phyloP scores from a whole-genome alignment of 495 filamentous ascomycete species.

The Hypoxylon perforatum region DNA sequence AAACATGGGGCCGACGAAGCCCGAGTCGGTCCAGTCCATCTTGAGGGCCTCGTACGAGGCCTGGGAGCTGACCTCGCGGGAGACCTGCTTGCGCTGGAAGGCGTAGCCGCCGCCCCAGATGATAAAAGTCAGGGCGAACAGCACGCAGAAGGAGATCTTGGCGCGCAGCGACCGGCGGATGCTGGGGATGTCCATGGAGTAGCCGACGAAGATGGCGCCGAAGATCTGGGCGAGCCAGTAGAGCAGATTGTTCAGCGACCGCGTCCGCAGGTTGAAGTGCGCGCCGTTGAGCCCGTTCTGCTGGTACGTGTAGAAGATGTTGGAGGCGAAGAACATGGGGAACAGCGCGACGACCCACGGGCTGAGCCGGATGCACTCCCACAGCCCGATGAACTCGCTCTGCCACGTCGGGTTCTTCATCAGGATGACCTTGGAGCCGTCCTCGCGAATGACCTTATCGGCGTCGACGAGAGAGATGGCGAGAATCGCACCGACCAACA shows the following conservation, averaged over 20 bases:
- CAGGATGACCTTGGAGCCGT: slow-evolving; percentile 82
- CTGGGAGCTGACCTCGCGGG: slow-evolving; percentile 41
- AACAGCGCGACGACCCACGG: slow-evolving; percentile 87
- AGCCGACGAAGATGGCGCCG: slow-evolving; percentile 82
- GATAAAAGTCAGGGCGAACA: slow-evolving; percentile 79
- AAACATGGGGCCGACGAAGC: slow-evolving; percentile 86
- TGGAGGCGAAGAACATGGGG: slow-evolving; percentile 86
- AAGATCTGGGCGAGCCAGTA: slow-evolving; percentile 93
- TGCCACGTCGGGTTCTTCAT: slow-evolving; percentile 89
- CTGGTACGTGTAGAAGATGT: slow-evolving; percentile 83
- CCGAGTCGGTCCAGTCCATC: slow-evolving; percentile 71
- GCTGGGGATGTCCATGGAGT: slow-evolving; percentile 72
- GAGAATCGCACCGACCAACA: slow-evolving; percentile 76
- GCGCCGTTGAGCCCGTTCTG: slow-evolving; percentile 72
- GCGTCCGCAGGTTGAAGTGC: slow-evolving; percentile 84
- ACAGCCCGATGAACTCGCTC: slow-evolving; percentile 81
- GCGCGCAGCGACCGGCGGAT: slow-evolving; percentile 79
- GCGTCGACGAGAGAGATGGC: slow-evolving; percentile 80
- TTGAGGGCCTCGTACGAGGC: slow-evolving; percentile 41
- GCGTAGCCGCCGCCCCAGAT: slow-evolving; percentile 92
- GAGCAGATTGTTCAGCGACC: slow-evolving; percentile 82
- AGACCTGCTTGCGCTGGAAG: slow-evolving; percentile 71
- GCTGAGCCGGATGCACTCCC: slow-evolving; percentile 74
- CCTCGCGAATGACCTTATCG: slow-evolving; percentile 78
- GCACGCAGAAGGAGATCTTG: slow-evolving; percentile 70